A percentile compares a stretch with the other conserved stretches of the same genome.
These are phyloP conservation scores for Nymphaea thermarum DNA, from an alignment of 164 flowering plant genomes.

Conservation along the genomic window DNA sequence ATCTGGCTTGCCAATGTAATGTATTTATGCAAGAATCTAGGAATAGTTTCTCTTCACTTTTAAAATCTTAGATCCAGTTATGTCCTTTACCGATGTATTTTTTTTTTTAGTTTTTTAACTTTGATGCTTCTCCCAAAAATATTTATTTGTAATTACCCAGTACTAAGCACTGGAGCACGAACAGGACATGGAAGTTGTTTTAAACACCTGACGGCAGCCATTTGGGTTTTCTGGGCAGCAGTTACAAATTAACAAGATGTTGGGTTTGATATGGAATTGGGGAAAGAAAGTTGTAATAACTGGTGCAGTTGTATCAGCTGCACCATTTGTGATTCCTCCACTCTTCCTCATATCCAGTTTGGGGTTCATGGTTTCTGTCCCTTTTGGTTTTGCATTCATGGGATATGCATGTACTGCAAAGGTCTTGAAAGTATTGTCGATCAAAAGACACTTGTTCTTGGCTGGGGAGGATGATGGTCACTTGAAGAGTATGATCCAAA, in stretches of 20 bases:
- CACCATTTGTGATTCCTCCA: slow-evolving; percentile 67
- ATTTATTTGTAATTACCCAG: too few species aligned
- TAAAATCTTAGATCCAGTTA: too few species aligned
- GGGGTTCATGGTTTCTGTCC: slow-evolving; percentile 50
- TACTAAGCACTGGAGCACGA: not conserved
- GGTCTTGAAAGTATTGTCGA: slow-evolving; percentile 43
- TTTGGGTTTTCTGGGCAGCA: not conserved
- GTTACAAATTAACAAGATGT: slow-evolving; percentile 10
- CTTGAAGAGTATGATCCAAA: not conserved
- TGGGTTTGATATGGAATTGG: slow-evolving; percentile 27
- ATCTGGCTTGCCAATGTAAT: too few species aligned
- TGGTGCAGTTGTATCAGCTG: slow-evolving; percentile 48
- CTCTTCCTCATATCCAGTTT: slow-evolving; percentile 39
- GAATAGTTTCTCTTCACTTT: too few species aligned
- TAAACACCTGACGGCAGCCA: too few species aligned
- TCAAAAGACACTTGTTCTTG: not conserved
- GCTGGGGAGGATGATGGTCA: not conserved
- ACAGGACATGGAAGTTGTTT: not conserved
- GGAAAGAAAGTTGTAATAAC: slow-evolving; percentile 53
- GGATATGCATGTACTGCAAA: slow-evolving; percentile 57
- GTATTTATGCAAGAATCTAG: too few species aligned
- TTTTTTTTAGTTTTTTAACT: too few species aligned
- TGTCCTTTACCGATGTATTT: too few species aligned
- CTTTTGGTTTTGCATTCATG: slow-evolving; percentile 44
- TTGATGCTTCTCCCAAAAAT: too few species aligned